Conservation (phyloP, 163 green algal genomes). For the Coccomyxa subellipsoidea region DNA sequence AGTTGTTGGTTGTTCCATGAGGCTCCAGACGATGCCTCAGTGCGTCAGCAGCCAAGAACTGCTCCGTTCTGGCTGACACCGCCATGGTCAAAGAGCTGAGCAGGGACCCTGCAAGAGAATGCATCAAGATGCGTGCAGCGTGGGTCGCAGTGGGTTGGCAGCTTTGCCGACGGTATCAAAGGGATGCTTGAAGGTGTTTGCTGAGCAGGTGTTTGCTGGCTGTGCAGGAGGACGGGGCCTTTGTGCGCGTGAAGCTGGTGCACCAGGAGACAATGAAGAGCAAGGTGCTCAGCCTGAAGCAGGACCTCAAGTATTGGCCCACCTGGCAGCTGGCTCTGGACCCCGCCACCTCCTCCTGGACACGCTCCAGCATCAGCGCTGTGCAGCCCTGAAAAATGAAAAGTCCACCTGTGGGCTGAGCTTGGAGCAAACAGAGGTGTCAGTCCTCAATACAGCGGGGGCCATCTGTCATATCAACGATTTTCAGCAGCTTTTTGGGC, state of each 20-base stretch:
- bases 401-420: not conserved
- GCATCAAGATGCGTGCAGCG: too few relatives aligned
- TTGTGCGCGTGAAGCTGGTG: slow-evolving; percentile 75
- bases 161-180: too few relatives aligned
- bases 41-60: not conserved
- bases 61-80: too few relatives aligned
- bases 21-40: not conserved
- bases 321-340: slow-evolving; percentile 37
- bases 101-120: too few relatives aligned
- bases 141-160: too few relatives aligned
- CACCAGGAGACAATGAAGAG: slow-evolving; percentile 72
- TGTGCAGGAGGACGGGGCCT: slow-evolving; percentile 55
- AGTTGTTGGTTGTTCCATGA: not conserved
- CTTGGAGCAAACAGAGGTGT: too few relatives aligned
- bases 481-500: too few relatives aligned
- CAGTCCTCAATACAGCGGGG: too few relatives aligned
- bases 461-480: too few relatives aligned
- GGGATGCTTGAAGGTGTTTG: too few relatives aligned
- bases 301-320: slow-evolving; percentile 84
- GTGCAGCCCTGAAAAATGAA: not conserved
- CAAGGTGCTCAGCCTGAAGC: slow-evolving; percentile 78
- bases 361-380: not conserved
- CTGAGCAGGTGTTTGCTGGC: too few relatives aligned
- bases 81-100: too few relatives aligned
- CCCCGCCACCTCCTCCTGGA: not conserved